Conservation (phyloP, 1,284 basidiomycete genomes). For the Pascua guehoae region DNA sequence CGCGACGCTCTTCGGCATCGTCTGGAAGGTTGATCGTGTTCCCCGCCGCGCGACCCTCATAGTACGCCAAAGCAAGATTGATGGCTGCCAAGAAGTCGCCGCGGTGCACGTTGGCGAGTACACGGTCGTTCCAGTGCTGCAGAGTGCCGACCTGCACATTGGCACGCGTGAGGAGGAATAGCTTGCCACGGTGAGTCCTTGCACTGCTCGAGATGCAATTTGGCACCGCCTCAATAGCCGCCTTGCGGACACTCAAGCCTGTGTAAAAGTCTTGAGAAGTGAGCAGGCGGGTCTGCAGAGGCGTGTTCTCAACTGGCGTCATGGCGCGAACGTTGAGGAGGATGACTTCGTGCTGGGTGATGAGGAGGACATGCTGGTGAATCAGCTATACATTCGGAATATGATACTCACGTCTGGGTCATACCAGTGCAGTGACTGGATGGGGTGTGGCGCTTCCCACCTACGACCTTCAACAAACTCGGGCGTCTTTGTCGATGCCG, state of each 20-base stretch:
- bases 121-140: conserved; percentile 91
- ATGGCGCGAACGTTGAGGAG: conserved; percentile 64
- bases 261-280: conserved; percentile 39
- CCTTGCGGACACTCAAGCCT: conserved; percentile 11
- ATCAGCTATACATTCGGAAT: neutral
- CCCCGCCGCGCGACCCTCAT: conserved; percentile 74
- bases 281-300: conserved; percentile 37
- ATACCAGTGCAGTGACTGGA: conserved; percentile 53
- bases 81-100: conserved; percentile 91
- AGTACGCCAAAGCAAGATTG: conserved; percentile 77
- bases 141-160: conserved; percentile 79
- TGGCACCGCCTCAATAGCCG: conserved; percentile 6
- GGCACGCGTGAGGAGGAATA: conserved; percentile 66
- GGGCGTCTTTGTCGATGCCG: conserved; percentile 23
- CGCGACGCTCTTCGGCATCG: conserved; percentile 57
- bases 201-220: conserved; percentile 64
- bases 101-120: conserved; percentile 74
- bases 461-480: conserved; percentile 44
- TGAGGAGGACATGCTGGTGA: conserved; percentile 48
- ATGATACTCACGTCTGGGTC: conserved; percentile 44
- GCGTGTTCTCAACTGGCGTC: conserved; percentile 39
- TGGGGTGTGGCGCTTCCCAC: conserved; percentile 41
- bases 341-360: conserved; percentile 61
- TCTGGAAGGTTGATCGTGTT: conserved; percentile 84
- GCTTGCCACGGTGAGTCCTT: conserved; percentile 78